Evolutionary conservation across 1,139 yeast species (phyloP), one percentile per base, ranked within the genome.

Genomic region (Yamadazyma songkhlaensis): DNA sequence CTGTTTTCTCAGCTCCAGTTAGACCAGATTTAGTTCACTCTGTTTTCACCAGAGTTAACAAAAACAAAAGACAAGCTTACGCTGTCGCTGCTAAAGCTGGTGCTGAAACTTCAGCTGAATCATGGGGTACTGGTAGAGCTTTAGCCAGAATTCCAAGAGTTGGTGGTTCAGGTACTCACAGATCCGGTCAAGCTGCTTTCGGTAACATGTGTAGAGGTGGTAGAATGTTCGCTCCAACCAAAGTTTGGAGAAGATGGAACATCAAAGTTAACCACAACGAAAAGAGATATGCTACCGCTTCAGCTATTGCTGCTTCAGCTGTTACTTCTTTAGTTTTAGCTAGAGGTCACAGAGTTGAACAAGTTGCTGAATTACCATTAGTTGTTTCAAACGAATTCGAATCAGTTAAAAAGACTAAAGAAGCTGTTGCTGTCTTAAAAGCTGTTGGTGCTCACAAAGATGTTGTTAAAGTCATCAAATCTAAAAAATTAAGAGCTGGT

Each of bases 201-300:
- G 98, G 98, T 84, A 92, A 92, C 94, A 92, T 92, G 98, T 92
- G 98, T 84, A 92, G 98, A 80, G 97, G 97, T 75, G 98, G 98
- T 81, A 96, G 98, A 80, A 92, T 92, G 97, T 92, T 92, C 68
- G 97, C 98, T 74, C 98, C 98, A 74, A 92, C 98, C 77, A 92
- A 94, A 84, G 89, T 96, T 75, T 92, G 98, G 98, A 89, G 98
- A 86, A 89, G 84, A 79, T 92, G 98, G 98, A 95, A 94, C 89
- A 95, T 92, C 71, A 92, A 89, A 85, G 96, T 92, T 64, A 92
- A 92, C 96, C 97, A 89, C 77, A 92, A 90, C 88, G 96, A 92
- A 81, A 92, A 90, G 85, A 92, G 97, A 79, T 92, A 90, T 76
- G 99, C 99, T 57, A 90, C 97, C 60, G 97, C 97, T 65, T 92